Evolutionary conservation across 140 eudicot genomes (phyloP), one percentile per base, ranked within the genome.

Genomic region (Oenanthe javanica): DNA sequence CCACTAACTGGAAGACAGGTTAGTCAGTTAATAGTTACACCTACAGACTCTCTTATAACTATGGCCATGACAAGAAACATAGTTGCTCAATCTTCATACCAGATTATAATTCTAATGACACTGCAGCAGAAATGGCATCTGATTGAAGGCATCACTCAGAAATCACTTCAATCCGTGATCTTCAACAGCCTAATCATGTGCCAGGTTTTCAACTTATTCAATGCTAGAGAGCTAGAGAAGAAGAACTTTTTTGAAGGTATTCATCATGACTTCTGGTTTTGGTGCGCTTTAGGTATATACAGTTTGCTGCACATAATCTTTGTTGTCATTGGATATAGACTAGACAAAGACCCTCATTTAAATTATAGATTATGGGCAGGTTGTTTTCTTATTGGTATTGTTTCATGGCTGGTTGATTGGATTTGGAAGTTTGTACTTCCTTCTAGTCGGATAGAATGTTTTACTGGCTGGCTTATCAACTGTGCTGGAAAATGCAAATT

Each of bases 381-480:
- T 8, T 75, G 79, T 25, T 49, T 48, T 43, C 6, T 75, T 7
- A 75, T 48, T 23, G 79, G 79, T 12, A 49, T 48, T 11, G 0
- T 75, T 75, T 47, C 79, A 48, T 75, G 59, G 79, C 23, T 75
- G 23, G 61, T 75, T 48, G 79, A 75, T 49, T 75, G 61, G 52
- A 16, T 75, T 75, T 50, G 6, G 21, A 75, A 75, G 18, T 0
- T 23, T 13, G 31, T 31, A 48, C 54, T 75, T 23, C 79, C 52
- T 10, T 4, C n/a, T 48, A 25, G 19, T 18, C 27, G 13, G 54
- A n/a, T 75, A 75, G n/a, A 75, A 4, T 75, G 79, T 12, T 75
- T 48, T 75, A 75, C 79, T 75, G 61, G 55, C 18, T 45, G 38
- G 54, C 8, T 73, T 73, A 45, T 46, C 40, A 10, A 19, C 4